phyloP scores from a whole-genome alignment of 73 alveolate species.

The Paramecium sexaurelia region DNA sequence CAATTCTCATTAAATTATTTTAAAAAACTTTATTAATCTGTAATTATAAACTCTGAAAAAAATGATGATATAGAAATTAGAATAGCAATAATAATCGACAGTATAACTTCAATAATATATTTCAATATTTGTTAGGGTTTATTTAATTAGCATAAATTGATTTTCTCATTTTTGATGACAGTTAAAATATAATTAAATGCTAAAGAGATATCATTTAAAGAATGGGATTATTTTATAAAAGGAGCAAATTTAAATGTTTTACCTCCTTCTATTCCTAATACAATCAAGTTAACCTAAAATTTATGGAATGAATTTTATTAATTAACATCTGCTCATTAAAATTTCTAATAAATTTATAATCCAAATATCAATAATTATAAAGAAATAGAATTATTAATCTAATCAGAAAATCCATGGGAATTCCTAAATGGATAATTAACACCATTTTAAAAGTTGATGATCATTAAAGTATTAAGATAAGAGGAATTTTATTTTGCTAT shows the following conservation, averaged over 20 bases:
- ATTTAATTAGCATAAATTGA: slow-evolving; percentile 92
- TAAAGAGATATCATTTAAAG: slow-evolving; percentile 78
- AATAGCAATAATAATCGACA: slow-evolving; percentile 81
- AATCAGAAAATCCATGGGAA: slow-evolving; percentile 67
- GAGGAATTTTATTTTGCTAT: slow-evolving; percentile 86
- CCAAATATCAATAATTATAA: slow-evolving; percentile 5
- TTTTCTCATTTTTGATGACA: slow-evolving; percentile 91
- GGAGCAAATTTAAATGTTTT: slow-evolving; percentile 78
- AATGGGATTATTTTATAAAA: slow-evolving; percentile 92
- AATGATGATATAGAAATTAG: slow-evolving; percentile 80
- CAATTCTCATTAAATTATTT: slow-evolving; percentile 93
- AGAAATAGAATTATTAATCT: slow-evolving; percentile 26
- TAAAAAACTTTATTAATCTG: slow-evolving; percentile 82
- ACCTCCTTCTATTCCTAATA: slow-evolving; percentile 84
- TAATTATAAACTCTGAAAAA: slow-evolving; percentile 82
- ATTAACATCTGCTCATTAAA: slow-evolving; percentile 72
- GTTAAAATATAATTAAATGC: slow-evolving; percentile 78
- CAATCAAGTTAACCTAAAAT: slow-evolving; percentile 76
- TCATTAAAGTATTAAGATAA: slow-evolving; percentile 88
- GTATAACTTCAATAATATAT: slow-evolving; percentile 89
- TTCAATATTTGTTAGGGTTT: slow-evolving; percentile 96
- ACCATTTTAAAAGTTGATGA: slow-evolving; percentile 83
- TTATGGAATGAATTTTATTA: slow-evolving; percentile 88
- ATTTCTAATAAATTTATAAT: slow-evolving; percentile 78
- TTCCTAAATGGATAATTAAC: not conserved